These are phyloP conservation scores for Asterionellopsis glacialis DNA, from an alignment of 108 stramenopile genomes.

Conservation along the genomic window DNA sequence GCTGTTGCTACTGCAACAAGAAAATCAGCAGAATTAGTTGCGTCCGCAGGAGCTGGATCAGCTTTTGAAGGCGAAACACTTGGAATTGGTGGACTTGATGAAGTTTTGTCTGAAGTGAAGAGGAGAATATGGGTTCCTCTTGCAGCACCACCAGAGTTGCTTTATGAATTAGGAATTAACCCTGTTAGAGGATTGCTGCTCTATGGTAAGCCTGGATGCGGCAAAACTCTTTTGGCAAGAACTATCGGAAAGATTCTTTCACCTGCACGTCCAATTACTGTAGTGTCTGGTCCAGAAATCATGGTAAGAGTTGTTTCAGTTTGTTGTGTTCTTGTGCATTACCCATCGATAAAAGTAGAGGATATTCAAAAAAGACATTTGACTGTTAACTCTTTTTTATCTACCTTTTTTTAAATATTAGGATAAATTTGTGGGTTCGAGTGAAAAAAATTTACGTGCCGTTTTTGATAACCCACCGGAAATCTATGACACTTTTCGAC, in stretches of 20 bases:
- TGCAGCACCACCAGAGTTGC: conserved; percentile 70
- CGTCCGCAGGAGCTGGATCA: conserved; percentile 61
- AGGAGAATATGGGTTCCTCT: conserved; percentile 84
- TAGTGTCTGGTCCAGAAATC: conserved; percentile 58
- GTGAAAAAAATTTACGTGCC: conserved; percentile 75
- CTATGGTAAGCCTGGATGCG: conserved; percentile 75
- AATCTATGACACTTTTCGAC: conserved; percentile 55
- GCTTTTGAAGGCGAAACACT: conserved; percentile 64
- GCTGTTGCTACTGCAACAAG: conserved; percentile 19
- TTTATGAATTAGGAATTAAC: conserved; percentile 71
- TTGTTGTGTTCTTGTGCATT: too few species aligned
- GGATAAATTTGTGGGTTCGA: conserved; percentile 86
- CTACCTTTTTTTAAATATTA: conserved; percentile 27
- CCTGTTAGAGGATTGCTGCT: conserved; percentile 76
- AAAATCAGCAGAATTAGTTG: conserved; percentile 66
- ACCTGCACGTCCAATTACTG: conserved; percentile 59
- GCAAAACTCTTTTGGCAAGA: conserved; percentile 73
- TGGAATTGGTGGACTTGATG: conserved; percentile 82
- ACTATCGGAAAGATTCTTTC: conserved; percentile 68
- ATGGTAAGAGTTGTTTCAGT: conserved; percentile 8
- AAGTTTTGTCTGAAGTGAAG: conserved; percentile 68
- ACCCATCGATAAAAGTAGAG: too few species aligned
- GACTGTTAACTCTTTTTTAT: too few species aligned
- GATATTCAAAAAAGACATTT: too few species aligned
- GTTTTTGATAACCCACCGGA: conserved; percentile 83